A percentile compares a stretch with the other conserved stretches of the same genome.
Evolutionary conservation across 2,329 filamentous ascomycete genomes (phyloP).

Genomic region (Penicillium verrucosum): DNA sequence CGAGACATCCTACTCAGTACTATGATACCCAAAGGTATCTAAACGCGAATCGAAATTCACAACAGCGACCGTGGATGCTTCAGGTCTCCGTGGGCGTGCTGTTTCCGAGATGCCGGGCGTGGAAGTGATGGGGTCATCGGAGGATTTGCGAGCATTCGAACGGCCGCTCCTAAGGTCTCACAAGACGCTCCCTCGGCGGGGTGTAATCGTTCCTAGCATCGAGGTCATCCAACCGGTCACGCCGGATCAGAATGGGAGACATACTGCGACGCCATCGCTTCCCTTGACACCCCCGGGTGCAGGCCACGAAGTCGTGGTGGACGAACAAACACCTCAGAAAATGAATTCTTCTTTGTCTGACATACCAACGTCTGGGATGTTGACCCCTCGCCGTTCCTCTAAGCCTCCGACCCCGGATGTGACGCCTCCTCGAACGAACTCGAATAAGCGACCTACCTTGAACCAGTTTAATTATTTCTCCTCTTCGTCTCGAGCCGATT

Average conservation of each 20-base stretch:
- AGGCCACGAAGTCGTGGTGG: slow-evolving; percentile 20
- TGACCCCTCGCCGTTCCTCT: slow-evolving; percentile 62
- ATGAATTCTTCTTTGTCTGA: slow-evolving; percentile 26
- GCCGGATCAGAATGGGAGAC: slow-evolving; percentile 24
- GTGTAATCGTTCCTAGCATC: slow-evolving; percentile 25
- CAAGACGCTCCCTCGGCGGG: slow-evolving; percentile 40
- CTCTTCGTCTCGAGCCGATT: slow-evolving; percentile 61
- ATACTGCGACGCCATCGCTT: slow-evolving; percentile 29
- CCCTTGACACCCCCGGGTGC: slow-evolving; percentile 40
- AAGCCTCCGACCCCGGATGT: slow-evolving; percentile 73
- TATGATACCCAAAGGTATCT: slow-evolving; percentile 2
- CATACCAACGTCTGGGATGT: slow-evolving; percentile 25
- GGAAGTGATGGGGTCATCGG: slow-evolving; percentile 27
- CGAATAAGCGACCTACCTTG: slow-evolving; percentile 37
- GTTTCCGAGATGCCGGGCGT: slow-evolving; percentile 32
- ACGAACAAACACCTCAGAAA: slow-evolving; percentile 23
- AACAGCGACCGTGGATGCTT: slow-evolving; percentile 6
- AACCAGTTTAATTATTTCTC: slow-evolving; percentile 56
- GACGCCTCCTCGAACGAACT: slow-evolving; percentile 60
- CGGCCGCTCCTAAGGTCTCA: slow-evolving; percentile 39
- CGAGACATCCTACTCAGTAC: background rate
- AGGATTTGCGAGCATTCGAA: slow-evolving; percentile 27
- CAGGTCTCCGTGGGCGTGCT: background rate
- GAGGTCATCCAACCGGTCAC: slow-evolving; percentile 25
- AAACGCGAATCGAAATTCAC: background rate